Conservation (phyloP, 2,329 filamentous ascomycete species). For the Lecanicillium sp. region DNA sequence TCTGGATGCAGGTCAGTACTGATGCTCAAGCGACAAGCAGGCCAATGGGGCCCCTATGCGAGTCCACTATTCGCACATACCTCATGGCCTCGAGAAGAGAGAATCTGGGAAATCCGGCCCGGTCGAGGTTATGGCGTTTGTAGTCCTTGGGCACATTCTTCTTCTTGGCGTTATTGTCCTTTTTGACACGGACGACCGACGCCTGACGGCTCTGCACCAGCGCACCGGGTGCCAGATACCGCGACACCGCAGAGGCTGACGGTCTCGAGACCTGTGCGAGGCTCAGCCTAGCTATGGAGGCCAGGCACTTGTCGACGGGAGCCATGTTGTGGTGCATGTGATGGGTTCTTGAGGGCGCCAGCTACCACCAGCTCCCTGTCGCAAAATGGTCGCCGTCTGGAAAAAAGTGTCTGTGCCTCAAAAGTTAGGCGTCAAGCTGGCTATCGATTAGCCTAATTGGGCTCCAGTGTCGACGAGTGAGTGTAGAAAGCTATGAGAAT, state of each 20-base stretch:
- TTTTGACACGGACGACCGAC: slow-evolving; percentile 40
- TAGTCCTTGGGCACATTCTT: slow-evolving; percentile 59
- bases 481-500: too few species aligned
- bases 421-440: slow-evolving; percentile 20
- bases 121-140: slow-evolving; percentile 59
- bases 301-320: slow-evolving; percentile 46
- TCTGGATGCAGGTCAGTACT: slow-evolving; percentile 40
- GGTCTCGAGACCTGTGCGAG: slow-evolving; percentile 39
- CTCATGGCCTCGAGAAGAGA: slow-evolving; percentile 89
- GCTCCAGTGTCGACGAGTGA: background rate
- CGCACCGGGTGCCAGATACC: slow-evolving; percentile 41
- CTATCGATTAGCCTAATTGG: slow-evolving; percentile 21
- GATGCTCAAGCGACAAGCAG: background rate
- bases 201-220: slow-evolving; percentile 38
- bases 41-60: too few species aligned
- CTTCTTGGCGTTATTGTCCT: slow-evolving; percentile 46
- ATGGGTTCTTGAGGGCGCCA: background rate
- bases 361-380: slow-evolving; percentile 9
- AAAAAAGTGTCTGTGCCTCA: slow-evolving; percentile 18
- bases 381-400: slow-evolving; percentile 13
- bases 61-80: slow-evolving; percentile 39
- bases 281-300: slow-evolving; percentile 47
- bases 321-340: slow-evolving; percentile 35
- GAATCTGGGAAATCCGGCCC: slow-evolving; percentile 60
- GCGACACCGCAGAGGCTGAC: slow-evolving; percentile 38